Conservation (phyloP, 345 rosid genomes). For the Camelina laxa region DNA sequence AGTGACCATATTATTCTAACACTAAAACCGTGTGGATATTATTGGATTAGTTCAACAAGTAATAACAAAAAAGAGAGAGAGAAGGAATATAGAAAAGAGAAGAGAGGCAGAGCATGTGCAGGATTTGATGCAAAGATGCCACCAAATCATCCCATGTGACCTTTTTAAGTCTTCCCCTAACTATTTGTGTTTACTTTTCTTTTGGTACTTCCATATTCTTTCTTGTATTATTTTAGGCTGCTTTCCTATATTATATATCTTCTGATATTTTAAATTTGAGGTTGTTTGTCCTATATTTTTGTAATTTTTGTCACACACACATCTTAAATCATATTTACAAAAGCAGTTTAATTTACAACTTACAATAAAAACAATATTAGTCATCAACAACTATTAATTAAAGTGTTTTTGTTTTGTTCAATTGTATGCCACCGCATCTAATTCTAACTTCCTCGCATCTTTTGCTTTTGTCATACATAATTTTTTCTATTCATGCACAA, state of each 20-base stretch:
- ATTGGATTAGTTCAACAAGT: conserved; percentile 1
- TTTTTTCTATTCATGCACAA: neutral
- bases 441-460: neutral
- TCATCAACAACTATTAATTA: neutral
- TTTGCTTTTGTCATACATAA: neutral
- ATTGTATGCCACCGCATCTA: neutral
- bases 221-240: conserved; percentile 27
- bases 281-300: neutral
- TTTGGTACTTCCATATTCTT: conserved; percentile 38
- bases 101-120: conserved; percentile 44
- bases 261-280: neutral
- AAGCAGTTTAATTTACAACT: neutral
- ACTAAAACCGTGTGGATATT: conserved; percentile 42
- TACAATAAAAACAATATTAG: neutral
- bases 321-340: neutral
- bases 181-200: conserved; percentile 43
- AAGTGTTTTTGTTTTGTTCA: neutral
- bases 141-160: conserved; percentile 47
- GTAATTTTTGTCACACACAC: conserved; percentile 4
- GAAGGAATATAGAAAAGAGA: conserved; percentile 32
- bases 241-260: neutral
- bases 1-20: conserved; percentile 12
- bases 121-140: conserved; percentile 37
- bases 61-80: neutral
- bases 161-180: conserved; percentile 26